Evolutionary conservation across 176 grass and related monocot species (phyloP).

Genomic region (Phyllostachys edulis): DNA sequence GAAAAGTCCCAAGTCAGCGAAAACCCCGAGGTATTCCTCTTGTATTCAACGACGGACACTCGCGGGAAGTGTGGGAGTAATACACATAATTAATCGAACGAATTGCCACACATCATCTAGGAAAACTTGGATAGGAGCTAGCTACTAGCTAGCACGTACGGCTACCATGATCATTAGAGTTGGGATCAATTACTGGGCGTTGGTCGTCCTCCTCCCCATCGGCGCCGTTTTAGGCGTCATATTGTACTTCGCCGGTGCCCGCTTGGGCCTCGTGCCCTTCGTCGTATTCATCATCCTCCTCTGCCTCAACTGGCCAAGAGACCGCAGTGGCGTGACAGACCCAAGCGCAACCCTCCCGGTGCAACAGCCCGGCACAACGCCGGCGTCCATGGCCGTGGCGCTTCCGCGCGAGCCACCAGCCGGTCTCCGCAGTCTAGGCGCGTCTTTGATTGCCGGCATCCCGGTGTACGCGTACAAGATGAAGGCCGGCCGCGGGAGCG

Average conservation of each 20-base stretch:
- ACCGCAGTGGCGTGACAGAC: not conserved
- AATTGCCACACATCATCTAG: no score
- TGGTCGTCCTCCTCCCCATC: not conserved
- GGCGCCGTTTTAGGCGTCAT: not conserved
- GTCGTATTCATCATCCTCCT: not conserved
- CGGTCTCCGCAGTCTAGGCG: no score
- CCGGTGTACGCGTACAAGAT: not conserved
- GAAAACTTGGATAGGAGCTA: no score
- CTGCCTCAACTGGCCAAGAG: not conserved
- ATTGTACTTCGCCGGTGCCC: not conserved
- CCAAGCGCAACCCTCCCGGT: not conserved
- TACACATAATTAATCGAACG: no score
- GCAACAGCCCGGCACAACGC: not conserved
- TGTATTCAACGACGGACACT: no score
- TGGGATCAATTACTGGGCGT: not conserved
- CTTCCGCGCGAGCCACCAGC: not conserved
- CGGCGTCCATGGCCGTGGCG: not conserved
- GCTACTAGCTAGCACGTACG: no score
- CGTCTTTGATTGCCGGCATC: not conserved
- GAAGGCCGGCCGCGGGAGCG: not conserved
- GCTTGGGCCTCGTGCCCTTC: not conserved
- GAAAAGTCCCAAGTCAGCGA: no score
- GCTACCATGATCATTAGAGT: not conserved
- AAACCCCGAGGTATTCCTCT: no score
- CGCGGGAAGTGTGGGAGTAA: no score